phyloP scores from a whole-genome alignment of 2,329 filamentous ascomycete species.

The Pezicula carpinea region DNA sequence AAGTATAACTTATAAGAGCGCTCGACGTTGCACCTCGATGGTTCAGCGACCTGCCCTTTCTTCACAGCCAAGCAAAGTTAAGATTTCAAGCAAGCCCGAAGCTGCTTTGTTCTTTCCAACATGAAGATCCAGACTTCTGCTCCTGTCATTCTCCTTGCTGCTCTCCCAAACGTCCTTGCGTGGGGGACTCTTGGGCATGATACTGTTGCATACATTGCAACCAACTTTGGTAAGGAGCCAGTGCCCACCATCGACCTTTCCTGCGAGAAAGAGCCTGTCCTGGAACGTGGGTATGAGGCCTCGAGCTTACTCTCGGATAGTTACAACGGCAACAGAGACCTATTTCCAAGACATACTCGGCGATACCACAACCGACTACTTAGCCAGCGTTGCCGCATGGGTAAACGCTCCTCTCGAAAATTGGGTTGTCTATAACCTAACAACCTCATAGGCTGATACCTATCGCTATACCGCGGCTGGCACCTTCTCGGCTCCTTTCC shows the following conservation, averaged over 20 bases:
- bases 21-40: too few species aligned
- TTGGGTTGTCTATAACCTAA: neutral
- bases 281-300: too few species aligned
- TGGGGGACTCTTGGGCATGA: slow-evolving; percentile 54
- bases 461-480: slow-evolving; percentile 59
- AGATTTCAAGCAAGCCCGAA: too few species aligned
- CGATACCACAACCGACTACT: slow-evolving; percentile 51
- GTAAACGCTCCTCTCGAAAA: slow-evolving; percentile 2
- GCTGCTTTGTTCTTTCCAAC: slow-evolving; percentile 1
- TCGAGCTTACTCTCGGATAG: slow-evolving; percentile 18
- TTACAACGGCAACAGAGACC: slow-evolving; percentile 49
- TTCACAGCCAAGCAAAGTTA: too few species aligned
- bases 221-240: slow-evolving; percentile 38
- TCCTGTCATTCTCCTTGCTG: slow-evolving; percentile 10
- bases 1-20: too few species aligned
- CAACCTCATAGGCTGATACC: slow-evolving; percentile 42
- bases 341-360: slow-evolving; percentile 55
- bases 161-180: slow-evolving; percentile 12
- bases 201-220: slow-evolving; percentile 59
- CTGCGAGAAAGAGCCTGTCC: too few species aligned
- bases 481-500: slow-evolving; percentile 55
- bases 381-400: slow-evolving; percentile 62
- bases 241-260: neutral
- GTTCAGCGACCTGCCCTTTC: too few species aligned
- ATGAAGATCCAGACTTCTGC: slow-evolving; percentile 11